phyloP scores from a whole-genome alignment of 257 asterid species.

The Buddleja alternifolia region DNA sequence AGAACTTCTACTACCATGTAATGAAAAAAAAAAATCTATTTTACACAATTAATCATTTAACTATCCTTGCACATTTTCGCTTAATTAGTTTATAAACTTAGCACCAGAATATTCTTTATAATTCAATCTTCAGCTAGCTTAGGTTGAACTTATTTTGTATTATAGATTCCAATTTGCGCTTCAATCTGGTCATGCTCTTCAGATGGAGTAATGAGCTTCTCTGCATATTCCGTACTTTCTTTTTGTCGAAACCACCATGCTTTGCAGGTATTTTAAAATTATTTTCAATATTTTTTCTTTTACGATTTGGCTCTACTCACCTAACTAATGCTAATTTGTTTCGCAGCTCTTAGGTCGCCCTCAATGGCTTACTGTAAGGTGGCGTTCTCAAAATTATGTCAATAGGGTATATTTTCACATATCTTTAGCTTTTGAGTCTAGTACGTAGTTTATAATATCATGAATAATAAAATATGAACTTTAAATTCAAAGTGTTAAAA shows the following conservation, averaged over 20 bases:
- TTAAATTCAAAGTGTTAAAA: no score
- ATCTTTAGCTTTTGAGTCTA: no score
- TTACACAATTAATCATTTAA: no score
- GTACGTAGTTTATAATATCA: no score
- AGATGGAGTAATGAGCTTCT: slow-evolving; percentile 74
- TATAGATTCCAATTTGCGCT: slow-evolving; percentile 87
- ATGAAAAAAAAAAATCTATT: no score
- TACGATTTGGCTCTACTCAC: background rate
- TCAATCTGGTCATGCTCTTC: slow-evolving; percentile 97
- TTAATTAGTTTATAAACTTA: no score
- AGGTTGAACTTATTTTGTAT: background rate
- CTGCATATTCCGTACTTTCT: slow-evolving; percentile 89
- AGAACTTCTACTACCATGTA: no score
- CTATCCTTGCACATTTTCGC: no score
- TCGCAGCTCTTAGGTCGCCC: slow-evolving; percentile 88
- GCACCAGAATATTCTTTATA: background rate
- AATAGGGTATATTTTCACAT: slow-evolving; percentile 43
- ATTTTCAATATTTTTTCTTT: background rate
- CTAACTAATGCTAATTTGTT: slow-evolving; percentile 12
- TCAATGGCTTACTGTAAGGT: slow-evolving; percentile 87
- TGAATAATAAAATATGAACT: no score
- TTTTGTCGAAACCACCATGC: slow-evolving; percentile 92
- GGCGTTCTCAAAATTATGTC: slow-evolving; percentile 75
- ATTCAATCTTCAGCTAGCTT: background rate
- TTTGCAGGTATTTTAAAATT: slow-evolving; percentile 60